Evolutionary conservation across 495 filamentous ascomycete species (phyloP), one percentile per base, ranked within the genome.

Genomic region (Podospora sp.): DNA sequence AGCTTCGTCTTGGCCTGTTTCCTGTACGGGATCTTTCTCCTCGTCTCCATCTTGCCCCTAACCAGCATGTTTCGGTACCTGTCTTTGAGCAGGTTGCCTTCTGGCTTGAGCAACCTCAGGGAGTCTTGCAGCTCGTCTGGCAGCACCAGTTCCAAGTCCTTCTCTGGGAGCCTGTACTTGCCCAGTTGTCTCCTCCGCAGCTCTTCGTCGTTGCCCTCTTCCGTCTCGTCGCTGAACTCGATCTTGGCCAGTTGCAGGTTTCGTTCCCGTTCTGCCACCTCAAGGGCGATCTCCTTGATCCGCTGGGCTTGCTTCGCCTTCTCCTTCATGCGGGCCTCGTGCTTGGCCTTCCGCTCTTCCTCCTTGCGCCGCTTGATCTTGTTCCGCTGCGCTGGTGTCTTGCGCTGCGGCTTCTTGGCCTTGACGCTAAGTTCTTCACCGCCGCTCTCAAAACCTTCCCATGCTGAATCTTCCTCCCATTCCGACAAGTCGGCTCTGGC

Each of bases 91-190:
- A 97, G 80, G 71, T 97, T 96, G 20, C 95, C 95, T 78, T 99
- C 94, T 1, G 95, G 95, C 80, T 96, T 97, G 61, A 99, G 83
- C 16, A 90, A 79, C 58, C 95, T 84, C 35, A 99, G 80, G 5
- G 92, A 97, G 65, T 99, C 95, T 73, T 94, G 90, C 51, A 99
- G 83, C 77, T 99, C 95, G 71, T 97, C 94, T 2, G 93, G 92
- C 27, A 99, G 84, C 6, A 97, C 92, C 52, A 99, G 78, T 73
- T 99, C 95, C 52, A 97, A 81, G 6, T 88, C 86, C 69, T 90
- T 89, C 71, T 93, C 88, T 0, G 93, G 93, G 16, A 94, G 74
- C 69, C 86, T 91, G 71, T 85, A 77, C 78, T 91, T 95, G 68
- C 95, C 91, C 6, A 97, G 85, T 68, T 89, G 87, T 75, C 85